Evolutionary conservation across 2,329 filamentous ascomycete species (phyloP).

Genomic region (Lachnellula subtilissima): DNA sequence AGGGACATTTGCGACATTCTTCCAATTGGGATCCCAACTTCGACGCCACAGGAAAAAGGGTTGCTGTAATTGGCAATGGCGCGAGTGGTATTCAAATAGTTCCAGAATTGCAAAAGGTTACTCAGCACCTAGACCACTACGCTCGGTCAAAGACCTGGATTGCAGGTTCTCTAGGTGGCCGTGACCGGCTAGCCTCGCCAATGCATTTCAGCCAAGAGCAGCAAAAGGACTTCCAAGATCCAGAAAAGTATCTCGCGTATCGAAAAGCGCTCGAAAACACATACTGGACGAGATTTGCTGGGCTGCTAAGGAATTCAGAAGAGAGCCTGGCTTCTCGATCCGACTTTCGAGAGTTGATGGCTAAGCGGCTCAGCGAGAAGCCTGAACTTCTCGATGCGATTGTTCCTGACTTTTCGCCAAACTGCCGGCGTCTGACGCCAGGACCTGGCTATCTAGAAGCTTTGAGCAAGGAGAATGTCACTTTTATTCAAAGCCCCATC

Average conservation of each 20-base stretch:
- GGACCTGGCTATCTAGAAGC: constrained; percentile 64
- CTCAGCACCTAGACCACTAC: constrained; percentile 30
- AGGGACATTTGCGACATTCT: constrained; percentile 53
- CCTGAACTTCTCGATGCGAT: constrained; percentile 52
- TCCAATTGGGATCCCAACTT: constrained; percentile 55
- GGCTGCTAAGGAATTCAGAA: constrained; percentile 49
- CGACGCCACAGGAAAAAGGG: constrained; percentile 41
- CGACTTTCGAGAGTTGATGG: constrained; percentile 50
- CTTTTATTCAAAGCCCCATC: constrained; percentile 52
- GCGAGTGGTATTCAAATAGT: constrained; percentile 49
- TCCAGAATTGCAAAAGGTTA: constrained; percentile 35
- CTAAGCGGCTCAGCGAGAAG: constrained; percentile 46
- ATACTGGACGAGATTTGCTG: constrained; percentile 40
- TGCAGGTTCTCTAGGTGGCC: constrained; percentile 54
- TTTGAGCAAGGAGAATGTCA: constrained; percentile 53
- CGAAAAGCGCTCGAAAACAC: constrained; percentile 40
- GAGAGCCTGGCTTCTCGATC: constrained; percentile 45
- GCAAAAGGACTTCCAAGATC: constrained; percentile 34
- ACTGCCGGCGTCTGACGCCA: constrained; percentile 61
- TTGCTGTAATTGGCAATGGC: constrained; percentile 50
- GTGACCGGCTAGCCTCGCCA: constrained; percentile 38
- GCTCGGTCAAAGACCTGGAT: constrained; percentile 58
- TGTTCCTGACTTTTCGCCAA: constrained; percentile 58
- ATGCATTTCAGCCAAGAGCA: constrained; percentile 28
- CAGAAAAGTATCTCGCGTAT: constrained; percentile 34